A percentile compares a stretch with the other conserved stretches of the same genome.
Conservation (phyloP, 305 asterid species). For the Solanum hybrid region DNA sequence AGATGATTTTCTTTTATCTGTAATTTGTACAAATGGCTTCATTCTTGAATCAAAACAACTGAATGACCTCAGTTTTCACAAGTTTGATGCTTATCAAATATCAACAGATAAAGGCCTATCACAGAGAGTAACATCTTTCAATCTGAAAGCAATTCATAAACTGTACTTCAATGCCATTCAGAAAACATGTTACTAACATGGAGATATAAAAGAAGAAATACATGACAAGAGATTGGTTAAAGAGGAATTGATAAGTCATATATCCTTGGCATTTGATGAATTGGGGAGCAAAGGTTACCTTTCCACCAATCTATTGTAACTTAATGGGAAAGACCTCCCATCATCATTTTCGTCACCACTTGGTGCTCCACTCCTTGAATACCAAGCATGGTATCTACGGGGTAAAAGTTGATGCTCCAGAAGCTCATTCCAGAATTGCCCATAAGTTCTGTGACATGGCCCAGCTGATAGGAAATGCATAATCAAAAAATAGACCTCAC, state of each 20-base stretch:
- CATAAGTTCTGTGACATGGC: slow-evolving; percentile 86
- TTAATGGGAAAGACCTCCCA: slow-evolving; percentile 81
- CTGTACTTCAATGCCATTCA: neutral
- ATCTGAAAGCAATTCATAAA: neutral
- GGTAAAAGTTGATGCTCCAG: slow-evolving; percentile 95
- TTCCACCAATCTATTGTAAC: slow-evolving; percentile 67
- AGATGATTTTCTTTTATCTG: neutral
- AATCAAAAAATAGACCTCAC: slow-evolving; percentile 85
- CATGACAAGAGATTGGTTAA: neutral
- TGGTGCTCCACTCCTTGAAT: slow-evolving; percentile 68
- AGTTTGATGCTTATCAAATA: neutral
- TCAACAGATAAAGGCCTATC: neutral
- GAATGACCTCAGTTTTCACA: neutral
- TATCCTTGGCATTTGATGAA: neutral
- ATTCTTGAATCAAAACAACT: neutral
- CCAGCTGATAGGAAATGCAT: slow-evolving; percentile 98
- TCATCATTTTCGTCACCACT: slow-evolving; percentile 88
- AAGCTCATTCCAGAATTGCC: slow-evolving; percentile 97
- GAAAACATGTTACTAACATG: neutral
- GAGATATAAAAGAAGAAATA: neutral
- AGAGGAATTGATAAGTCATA: neutral
- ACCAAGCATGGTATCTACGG: slow-evolving; percentile 96
- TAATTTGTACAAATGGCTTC: neutral
- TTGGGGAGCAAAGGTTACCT: slow-evolving; percentile 36
- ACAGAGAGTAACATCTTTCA: neutral